Base-by-base conservation (phyloP, 257 asterid genomes). In the Solanum neorickii region DNA sequence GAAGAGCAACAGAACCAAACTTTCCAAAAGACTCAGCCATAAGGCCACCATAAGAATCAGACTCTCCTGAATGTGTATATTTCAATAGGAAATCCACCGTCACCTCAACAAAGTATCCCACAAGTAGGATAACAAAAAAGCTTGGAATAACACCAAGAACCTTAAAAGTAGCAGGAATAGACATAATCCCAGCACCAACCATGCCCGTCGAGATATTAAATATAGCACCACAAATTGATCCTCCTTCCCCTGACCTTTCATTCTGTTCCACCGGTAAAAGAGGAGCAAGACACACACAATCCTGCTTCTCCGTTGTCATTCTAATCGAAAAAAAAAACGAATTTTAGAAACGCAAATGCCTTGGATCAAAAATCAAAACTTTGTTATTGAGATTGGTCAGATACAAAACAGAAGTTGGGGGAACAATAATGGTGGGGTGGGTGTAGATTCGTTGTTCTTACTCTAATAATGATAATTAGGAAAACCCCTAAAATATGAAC, bases 101-200 rank as follows among this genome's bases (percentile, higher is more conserved):
- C 25, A 97, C 97, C 76, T 97, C 99, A 42, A 97, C 99, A 44
- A 96, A 91, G 86, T 93, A 93, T 13, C 98, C 96, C 42, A 97
- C 87, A 16, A 93, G n/a, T 83, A 96, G 73, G 86, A 97, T 93
- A 12, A 93, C 95, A n/a, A 90, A 42, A 56, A 97, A 89, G 87
- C 99, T 92, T 1, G 99, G 99, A 83, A 97, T 88, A 16, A 97
- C 94, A 9, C 99, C 99, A 1, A 97, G 87, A 37, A 97, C 99
- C 91, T 96, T 96, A 49, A 97, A 92, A 23, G 98, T 94, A 2
- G 99, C 98, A 23, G 99, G 99, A 66, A 97, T 94, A 29, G 99
- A 97, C 99, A 97, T 96, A 44, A 97, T 96, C 70, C 99, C 99
- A 0, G 99, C 98, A 16, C 99, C 99, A 39, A 97, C 94, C 97